Evolutionary conservation across 495 filamentous ascomycete genomes (phyloP).

Genomic region (Aspergillus nidulans): DNA sequence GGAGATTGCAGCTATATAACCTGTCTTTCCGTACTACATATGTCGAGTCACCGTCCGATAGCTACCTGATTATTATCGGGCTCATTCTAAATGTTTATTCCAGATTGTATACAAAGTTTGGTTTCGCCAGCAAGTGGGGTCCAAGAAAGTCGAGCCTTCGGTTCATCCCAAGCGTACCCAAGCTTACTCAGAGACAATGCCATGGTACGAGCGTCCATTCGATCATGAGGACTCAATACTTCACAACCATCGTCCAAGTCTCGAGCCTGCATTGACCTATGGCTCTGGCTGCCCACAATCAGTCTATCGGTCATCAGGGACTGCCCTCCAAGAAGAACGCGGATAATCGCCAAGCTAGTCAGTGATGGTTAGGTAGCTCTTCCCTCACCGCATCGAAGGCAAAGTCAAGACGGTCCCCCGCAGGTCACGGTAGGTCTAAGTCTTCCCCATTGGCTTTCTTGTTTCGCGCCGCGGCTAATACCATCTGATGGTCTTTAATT

Average conservation of each 20-base stretch:
- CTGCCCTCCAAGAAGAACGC: conserved; percentile 7
- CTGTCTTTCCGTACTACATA: not conserved
- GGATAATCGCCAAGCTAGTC: conserved; percentile 4
- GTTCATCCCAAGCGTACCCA: conserved; percentile 9
- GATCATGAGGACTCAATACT: not conserved
- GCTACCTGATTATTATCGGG: not conserved
- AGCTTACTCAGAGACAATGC: conserved; percentile 6
- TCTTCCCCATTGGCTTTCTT: conserved; percentile 4
- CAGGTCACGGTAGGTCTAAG: conserved; percentile 16
- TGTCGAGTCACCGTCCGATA: not conserved
- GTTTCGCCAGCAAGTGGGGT: conserved; percentile 19
- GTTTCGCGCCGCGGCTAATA: conserved; percentile 1
- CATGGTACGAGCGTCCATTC: not conserved
- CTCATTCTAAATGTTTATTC: not conserved
- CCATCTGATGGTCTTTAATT: not conserved
- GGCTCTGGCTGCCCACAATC: not conserved
- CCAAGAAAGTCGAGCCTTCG: conserved; percentile 15
- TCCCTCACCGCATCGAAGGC: conserved; percentile 33
- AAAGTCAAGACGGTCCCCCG: conserved; percentile 8
- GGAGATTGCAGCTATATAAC: conserved; percentile 3
- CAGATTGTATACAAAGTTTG: conserved; percentile 10
- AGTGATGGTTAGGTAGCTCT: not conserved
- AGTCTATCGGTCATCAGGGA: not conserved
- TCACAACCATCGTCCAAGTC: not conserved
- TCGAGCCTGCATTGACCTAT: not conserved